phyloP scores from a whole-genome alignment of 2,329 filamentous ascomycete genomes.

The Neopestalotiopsis rosae region DNA sequence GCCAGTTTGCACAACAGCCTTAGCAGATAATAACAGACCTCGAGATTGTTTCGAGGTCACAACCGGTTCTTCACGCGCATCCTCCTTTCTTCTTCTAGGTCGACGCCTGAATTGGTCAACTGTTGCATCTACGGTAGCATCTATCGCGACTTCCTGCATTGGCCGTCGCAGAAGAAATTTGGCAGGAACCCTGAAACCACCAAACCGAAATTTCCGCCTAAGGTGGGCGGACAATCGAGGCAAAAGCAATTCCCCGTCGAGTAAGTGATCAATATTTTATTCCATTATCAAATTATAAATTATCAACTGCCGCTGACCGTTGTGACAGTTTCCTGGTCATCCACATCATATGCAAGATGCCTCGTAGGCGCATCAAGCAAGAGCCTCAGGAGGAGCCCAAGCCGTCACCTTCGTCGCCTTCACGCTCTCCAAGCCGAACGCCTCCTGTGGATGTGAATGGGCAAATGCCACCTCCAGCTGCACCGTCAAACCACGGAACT shows the following conservation, averaged over 20 bases:
- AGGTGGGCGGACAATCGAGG: not conserved
- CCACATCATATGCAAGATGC: constrained; percentile 2
- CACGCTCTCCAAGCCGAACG: not conserved
- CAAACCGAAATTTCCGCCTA: not conserved
- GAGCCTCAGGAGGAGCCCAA: constrained; percentile 6
- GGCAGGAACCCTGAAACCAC: not conserved
- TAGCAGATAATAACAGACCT: not conserved
- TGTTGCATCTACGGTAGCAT: not conserved
- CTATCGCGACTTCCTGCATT: not conserved
- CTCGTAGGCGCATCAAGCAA: constrained; percentile 14
- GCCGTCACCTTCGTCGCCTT: not conserved
- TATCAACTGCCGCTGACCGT: not conserved
- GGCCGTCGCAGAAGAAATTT: not conserved
- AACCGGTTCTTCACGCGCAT: not conserved
- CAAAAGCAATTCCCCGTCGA: not conserved
- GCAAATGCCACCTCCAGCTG: constrained; percentile 14
- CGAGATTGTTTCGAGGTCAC: not conserved
- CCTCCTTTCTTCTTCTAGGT: not conserved
- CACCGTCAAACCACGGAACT: not conserved
- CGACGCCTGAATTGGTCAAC: not conserved
- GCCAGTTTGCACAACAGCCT: not conserved
- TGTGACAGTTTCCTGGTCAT: not conserved
- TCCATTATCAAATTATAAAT: not conserved
- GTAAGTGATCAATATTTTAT: not conserved
- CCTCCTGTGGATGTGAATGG: not conserved